phyloP scores from a whole-genome alignment of 805 yeast species.

The Kodamaea restingae region DNA sequence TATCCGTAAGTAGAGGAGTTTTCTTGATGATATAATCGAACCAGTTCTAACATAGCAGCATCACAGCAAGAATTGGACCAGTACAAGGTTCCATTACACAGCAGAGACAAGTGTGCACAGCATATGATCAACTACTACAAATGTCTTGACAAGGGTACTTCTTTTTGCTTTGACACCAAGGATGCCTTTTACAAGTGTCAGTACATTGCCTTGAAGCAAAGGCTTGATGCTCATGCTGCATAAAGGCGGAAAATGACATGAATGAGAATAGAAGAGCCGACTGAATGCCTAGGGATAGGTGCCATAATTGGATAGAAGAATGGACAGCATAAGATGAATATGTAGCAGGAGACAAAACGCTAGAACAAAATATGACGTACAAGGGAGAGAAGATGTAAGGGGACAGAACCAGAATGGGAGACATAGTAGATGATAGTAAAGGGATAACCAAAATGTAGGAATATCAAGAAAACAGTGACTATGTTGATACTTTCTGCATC shows the following conservation, averaged over 20 bases:
- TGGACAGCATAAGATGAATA: too few species aligned
- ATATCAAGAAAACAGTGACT: too few species aligned
- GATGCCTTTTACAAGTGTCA: constrained; percentile 44
- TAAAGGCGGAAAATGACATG: neutral
- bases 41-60: constrained; percentile 13
- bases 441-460: too few species aligned
- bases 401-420: too few species aligned
- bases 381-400: too few species aligned
- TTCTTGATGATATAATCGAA: too few species aligned
- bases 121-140: constrained; percentile 40
- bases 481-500: too few species aligned
- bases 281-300: neutral
- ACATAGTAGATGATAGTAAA: too few species aligned
- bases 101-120: constrained; percentile 44
- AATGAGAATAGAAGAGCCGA: neutral
- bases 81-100: constrained; percentile 37
- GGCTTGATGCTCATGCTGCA: constrained; percentile 22
- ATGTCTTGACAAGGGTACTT: constrained; percentile 42
- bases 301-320: too few species aligned
- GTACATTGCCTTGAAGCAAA: constrained; percentile 38
- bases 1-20: constrained; percentile 15
- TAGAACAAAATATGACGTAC: too few species aligned
- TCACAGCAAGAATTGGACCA: constrained; percentile 36
- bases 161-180: constrained; percentile 37
- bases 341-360: too few species aligned